Conservation (phyloP, 306 rosid species). For the Parietaria judaica region DNA sequence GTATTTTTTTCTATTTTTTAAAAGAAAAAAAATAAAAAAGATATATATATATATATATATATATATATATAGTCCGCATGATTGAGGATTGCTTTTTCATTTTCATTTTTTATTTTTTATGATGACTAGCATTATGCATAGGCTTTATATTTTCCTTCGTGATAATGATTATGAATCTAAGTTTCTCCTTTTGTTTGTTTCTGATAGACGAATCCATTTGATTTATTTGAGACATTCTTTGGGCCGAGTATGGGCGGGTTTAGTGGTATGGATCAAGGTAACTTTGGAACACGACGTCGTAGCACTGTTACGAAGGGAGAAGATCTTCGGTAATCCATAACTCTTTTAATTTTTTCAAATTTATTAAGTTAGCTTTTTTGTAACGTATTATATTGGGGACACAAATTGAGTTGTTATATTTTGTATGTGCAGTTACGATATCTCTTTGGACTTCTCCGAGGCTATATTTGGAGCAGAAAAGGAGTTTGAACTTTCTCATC, state of each 20-base stretch:
- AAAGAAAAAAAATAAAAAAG: neutral
- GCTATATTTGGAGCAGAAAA: conserved; percentile 87
- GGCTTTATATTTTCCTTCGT: neutral
- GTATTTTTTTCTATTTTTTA: neutral
- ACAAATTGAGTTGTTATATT: conserved; percentile 26
- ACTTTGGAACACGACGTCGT: conserved; percentile 76
- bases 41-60: too few relatives aligned
- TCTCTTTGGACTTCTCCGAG: conserved; percentile 75
- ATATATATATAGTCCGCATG: too few relatives aligned
- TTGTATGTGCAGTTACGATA: conserved; percentile 70
- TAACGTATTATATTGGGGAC: conserved; percentile 2
- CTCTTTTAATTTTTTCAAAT: neutral
- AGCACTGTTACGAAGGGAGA: conserved; percentile 90
- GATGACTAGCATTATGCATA: neutral
- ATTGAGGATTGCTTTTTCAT: too few relatives aligned
- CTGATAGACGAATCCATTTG: conserved; percentile 87
- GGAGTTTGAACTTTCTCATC: conserved; percentile 87
- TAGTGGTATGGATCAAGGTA: conserved; percentile 65
- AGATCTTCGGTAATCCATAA: conserved; percentile 73
- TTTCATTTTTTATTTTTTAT: too few relatives aligned
- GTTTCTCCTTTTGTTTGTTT: conserved; percentile 1
- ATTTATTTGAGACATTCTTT: conserved; percentile 93
- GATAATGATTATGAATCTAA: neutral
- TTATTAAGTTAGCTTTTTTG: neutral
- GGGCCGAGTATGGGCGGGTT: conserved; percentile 87